These are phyloP conservation scores for Plantago major DNA, from an alignment of 257 asterid species.

Conservation along the genomic window DNA sequence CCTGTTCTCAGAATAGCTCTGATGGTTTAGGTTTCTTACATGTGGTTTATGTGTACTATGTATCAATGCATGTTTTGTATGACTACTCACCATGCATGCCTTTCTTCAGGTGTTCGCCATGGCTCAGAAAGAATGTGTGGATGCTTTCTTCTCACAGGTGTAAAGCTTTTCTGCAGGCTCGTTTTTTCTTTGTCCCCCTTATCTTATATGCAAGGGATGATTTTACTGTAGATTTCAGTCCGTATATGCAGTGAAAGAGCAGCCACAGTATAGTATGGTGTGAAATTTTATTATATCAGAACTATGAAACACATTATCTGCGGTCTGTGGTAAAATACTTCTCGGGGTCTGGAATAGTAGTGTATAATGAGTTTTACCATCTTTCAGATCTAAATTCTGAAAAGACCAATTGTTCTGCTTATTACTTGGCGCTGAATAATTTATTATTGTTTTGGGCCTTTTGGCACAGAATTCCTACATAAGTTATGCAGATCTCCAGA, in stretches of 20 bases:
- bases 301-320: not conserved
- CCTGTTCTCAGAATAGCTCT: constrained; percentile 6
- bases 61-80: constrained; percentile 2
- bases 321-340: not conserved
- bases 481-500: constrained; percentile 71
- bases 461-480: constrained; percentile 84
- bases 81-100: constrained; percentile 22
- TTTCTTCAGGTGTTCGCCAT: constrained; percentile 72
- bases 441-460: constrained; percentile 18
- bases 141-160: constrained; percentile 93
- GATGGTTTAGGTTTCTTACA: not conserved
- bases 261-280: not conserved
- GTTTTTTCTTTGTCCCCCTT: no score
- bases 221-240: not conserved
- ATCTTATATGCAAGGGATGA: no score
- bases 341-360: not conserved
- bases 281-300: not conserved
- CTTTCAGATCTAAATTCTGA: constrained; percentile 6
- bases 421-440: constrained; percentile 2
- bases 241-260: constrained; percentile 12
- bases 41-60: not conserved
- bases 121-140: constrained; percentile 90
- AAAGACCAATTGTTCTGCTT: constrained; percentile 11
- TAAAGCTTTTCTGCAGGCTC: not conserved
- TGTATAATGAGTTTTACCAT: constrained; percentile 6